These are phyloP conservation scores for Phycomyces blakesleeanus DNA, from an alignment of 192 early-diverging fungal genomes.

Conservation along the genomic window DNA sequence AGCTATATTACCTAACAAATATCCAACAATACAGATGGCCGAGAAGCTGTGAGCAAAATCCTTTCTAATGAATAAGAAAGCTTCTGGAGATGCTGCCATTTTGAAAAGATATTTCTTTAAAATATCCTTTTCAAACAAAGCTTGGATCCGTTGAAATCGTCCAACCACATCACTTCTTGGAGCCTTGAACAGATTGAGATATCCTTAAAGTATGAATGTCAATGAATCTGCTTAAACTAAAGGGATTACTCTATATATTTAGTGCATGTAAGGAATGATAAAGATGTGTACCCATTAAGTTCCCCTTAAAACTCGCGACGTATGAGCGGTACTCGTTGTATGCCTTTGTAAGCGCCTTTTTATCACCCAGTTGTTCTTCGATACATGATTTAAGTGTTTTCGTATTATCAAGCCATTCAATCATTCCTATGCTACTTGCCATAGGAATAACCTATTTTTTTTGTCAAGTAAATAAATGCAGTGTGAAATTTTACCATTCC, in stretches of 20 bases:
- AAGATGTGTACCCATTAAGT: conserved; percentile 46
- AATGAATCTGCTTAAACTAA: too few relatives aligned
- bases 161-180: conserved; percentile 45
- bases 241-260: too few relatives aligned
- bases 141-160: conserved; percentile 44
- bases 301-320: conserved; percentile 43
- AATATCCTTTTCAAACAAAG: conserved; percentile 39
- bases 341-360: conserved; percentile 38
- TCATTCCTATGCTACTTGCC: conserved; percentile 58
- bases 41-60: conserved; percentile 69
- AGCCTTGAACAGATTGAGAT: conserved; percentile 54
- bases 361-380: conserved; percentile 41
- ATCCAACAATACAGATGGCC: conserved; percentile 66
- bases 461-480: too few relatives aligned
- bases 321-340: conserved; percentile 39
- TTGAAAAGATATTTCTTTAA: conserved; percentile 52
- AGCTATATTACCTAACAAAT: conserved; percentile 52
- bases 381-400: conserved; percentile 63
- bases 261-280: too few relatives aligned
- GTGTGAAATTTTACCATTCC: too few relatives aligned
- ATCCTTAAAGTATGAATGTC: conserved; percentile 44
- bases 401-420: conserved; percentile 78
- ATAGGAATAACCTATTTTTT: conserved; percentile 51
- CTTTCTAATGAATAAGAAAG: conserved; percentile 62
- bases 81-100: conserved; percentile 66